Conservation (phyloP, 257 asterid genomes). For the Apocynum venetum region DNA sequence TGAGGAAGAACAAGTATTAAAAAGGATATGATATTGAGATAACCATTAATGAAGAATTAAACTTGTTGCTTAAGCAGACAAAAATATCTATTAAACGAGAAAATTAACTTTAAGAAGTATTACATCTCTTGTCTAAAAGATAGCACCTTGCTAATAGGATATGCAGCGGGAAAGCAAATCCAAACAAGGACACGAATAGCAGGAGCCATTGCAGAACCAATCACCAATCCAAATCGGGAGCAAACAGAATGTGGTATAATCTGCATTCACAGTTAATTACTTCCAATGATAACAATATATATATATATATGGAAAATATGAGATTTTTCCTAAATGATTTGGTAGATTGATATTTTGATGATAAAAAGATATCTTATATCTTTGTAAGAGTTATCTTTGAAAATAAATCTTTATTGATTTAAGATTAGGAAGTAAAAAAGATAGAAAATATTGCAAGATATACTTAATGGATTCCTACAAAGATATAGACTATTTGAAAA, state of each 20-base stretch:
- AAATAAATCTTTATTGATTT: too few species aligned
- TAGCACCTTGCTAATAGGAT: slow-evolving; percentile 72
- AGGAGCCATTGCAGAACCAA: slow-evolving; percentile 67
- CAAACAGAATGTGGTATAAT: slow-evolving; percentile 51
- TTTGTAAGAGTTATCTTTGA: too few species aligned
- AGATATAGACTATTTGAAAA: too few species aligned
- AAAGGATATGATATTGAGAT: slow-evolving; percentile 1
- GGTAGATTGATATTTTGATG: too few species aligned
- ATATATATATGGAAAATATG: too few species aligned
- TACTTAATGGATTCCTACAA: too few species aligned
- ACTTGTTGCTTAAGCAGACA: background rate
- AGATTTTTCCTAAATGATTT: too few species aligned
- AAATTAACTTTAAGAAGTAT: background rate
- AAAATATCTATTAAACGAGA: background rate
- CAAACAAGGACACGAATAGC: slow-evolving; percentile 48
- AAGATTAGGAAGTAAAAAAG: too few species aligned
- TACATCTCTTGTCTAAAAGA: background rate
- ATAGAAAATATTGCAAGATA: too few species aligned
- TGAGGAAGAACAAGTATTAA: slow-evolving; percentile 12
- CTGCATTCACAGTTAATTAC: slow-evolving; percentile 8
- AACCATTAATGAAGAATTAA: background rate
- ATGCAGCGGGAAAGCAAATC: slow-evolving; percentile 55
- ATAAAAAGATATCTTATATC: too few species aligned
- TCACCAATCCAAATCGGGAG: slow-evolving; percentile 47
- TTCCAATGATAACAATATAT: background rate